Conservation (phyloP, 495 filamentous ascomycete genomes). For the Endocarpon pusillum region DNA sequence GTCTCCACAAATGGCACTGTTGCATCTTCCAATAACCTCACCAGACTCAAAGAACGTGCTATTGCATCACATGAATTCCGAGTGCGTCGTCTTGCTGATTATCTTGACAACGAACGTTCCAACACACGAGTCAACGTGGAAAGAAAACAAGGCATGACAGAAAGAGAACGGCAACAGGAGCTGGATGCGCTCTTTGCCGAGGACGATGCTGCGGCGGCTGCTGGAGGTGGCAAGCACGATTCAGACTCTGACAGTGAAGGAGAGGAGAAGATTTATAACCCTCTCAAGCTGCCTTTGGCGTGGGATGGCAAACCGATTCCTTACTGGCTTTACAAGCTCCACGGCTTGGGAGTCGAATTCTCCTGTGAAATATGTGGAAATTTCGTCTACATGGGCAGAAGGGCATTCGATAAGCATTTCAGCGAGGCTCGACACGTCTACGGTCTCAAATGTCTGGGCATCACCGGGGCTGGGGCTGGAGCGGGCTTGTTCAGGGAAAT, state of each 20-base stretch:
- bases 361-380: conserved; percentile 94
- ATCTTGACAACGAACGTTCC: conserved; percentile 61
- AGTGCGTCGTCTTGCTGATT: conserved; percentile 53
- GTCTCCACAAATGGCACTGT: conserved; percentile 8
- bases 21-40: conserved; percentile 5
- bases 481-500: conserved; percentile 89
- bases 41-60: conserved; percentile 67
- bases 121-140: conserved; percentile 88
- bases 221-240: conserved; percentile 24
- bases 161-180: conserved; percentile 82
- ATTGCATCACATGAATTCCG: conserved; percentile 81
- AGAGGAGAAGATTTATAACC: conserved; percentile 83
- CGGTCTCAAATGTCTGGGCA: conserved; percentile 81
- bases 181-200: conserved; percentile 69
- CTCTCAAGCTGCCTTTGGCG: conserved; percentile 80
- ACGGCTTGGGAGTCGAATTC: conserved; percentile 89
- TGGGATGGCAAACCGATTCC: conserved; percentile 99
- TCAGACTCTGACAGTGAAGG: conserved; percentile 46
- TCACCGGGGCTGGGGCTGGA: conserved; percentile 42
- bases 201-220: conserved; percentile 20
- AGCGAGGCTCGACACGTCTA: conserved; percentile 83
- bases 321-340: conserved; percentile 95
- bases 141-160: conserved; percentile 88
- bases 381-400: conserved; percentile 89
- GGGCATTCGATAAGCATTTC: conserved; percentile 97